These are phyloP conservation scores for Solanum corneliomulleri DNA, from an alignment of 257 asterid genomes.

Conservation along the genomic window DNA sequence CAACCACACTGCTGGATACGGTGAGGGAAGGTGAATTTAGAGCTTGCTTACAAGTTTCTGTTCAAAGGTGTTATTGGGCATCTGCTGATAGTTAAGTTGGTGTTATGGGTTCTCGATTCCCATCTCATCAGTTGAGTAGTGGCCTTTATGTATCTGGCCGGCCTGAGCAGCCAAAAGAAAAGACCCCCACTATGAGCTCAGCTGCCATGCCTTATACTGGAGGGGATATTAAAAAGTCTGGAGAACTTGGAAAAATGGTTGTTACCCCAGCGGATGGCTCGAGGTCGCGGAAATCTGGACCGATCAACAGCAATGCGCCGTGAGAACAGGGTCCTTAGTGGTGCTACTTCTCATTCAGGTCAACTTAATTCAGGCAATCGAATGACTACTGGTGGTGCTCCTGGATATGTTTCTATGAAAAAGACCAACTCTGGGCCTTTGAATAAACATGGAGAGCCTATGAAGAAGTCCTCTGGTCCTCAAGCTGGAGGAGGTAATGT, in stretches of 20 bases:
- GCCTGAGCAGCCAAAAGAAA: slow-evolving; percentile 87
- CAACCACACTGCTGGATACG: neutral
- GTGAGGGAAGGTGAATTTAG: neutral
- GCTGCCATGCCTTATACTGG: slow-evolving; percentile 91
- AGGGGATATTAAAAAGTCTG: slow-evolving; percentile 86
- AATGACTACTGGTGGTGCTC: slow-evolving; percentile 40
- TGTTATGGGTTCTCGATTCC: slow-evolving; percentile 84
- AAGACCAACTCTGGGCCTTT: slow-evolving; percentile 80
- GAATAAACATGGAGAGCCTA: slow-evolving; percentile 81
- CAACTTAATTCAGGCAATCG: slow-evolving; percentile 30
- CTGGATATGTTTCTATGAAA: slow-evolving; percentile 59
- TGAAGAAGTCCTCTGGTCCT: slow-evolving; percentile 77
- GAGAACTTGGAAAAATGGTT: slow-evolving; percentile 94
- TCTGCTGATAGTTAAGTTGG: neutral
- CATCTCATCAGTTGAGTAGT: slow-evolving; percentile 85
- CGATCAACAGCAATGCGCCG: slow-evolving; percentile 40
- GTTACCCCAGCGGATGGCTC: slow-evolving; percentile 50
- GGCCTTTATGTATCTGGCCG: slow-evolving; percentile 88
- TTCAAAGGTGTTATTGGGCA: neutral
- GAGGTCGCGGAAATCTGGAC: slow-evolving; percentile 72
- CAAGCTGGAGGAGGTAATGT: slow-evolving; percentile 56
- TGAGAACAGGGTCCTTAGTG: slow-evolving; percentile 59
- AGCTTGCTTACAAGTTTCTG: neutral
- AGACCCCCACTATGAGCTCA: slow-evolving; percentile 63
- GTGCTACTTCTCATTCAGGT: slow-evolving; percentile 68